Evolutionary conservation across 2,329 filamentous ascomycete species (phyloP), one percentile per base, ranked within the genome.

Genomic region (Botryotinia globosa): DNA sequence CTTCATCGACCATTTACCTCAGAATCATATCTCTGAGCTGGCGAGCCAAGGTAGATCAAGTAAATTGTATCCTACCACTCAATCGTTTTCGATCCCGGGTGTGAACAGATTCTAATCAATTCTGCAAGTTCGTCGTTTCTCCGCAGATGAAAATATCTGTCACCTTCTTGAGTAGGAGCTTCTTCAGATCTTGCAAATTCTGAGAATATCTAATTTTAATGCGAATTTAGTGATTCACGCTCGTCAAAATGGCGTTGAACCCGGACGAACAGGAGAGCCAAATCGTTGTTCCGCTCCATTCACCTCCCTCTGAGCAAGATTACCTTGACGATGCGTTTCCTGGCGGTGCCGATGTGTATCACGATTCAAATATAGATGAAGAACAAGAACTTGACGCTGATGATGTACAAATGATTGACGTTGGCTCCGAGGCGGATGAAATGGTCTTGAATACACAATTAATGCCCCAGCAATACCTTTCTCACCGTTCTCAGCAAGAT

Each of bases 181-280:
- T 3, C 18, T 32, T 32, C 6, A 20, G 10, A n/a, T 25, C 4
- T 34, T 14, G n/a, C 12, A 39, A 18, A n/a, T 25, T 7, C 34
- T 9, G n/a, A 56, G 12, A 32, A 56, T 9, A 12, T 3, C 2
- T 14, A 32, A 25, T 32, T 8, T 32, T 56, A 4, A 68, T 56
- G n/a, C 5, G 39, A 32, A 25, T 44, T 16, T 42, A 32, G 37
- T 42, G 10, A 29, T 56, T 56, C 18, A 32, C 22, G 9, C 18
- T 18, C 39, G n/a, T 68, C 29, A 12, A 22, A 18, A 72, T 72
- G 70, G 70, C 42, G 61, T 64, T 64, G 65, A 59, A 42, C 29
- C 44, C 25, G 22, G 66, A 48, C 4, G 72, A 73, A 58, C 69
- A 71, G 29, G 75, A 76, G 59, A 77, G 74, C 54, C 74, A 76